Conservation (phyloP, 306 rosid genomes). For the Albizia julibrissin region DNA sequence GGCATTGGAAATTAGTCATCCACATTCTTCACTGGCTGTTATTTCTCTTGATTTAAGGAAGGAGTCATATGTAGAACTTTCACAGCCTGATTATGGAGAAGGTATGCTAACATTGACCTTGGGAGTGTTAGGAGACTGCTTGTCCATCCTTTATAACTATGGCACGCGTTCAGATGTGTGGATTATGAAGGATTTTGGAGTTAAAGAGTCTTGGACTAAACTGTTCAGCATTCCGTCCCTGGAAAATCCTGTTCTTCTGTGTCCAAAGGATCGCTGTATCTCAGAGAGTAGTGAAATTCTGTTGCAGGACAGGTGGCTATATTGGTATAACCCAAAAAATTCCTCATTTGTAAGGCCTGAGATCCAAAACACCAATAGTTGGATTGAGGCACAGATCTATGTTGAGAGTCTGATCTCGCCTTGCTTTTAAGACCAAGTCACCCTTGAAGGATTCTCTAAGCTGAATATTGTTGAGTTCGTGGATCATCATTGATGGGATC, state of each 20-base stretch:
- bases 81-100: slow-evolving; percentile 32
- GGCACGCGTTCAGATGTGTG: slow-evolving; percentile 20
- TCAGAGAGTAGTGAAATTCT: slow-evolving; percentile 38
- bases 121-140: slow-evolving; percentile 29
- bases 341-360: not conserved
- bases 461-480: not conserved
- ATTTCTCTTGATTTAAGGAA: slow-evolving; percentile 43
- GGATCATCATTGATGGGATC: slow-evolving; percentile 7
- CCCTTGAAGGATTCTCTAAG: not conserved
- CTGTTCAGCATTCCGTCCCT: slow-evolving; percentile 3
- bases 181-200: slow-evolving; percentile 46
- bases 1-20: not conserved
- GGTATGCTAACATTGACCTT: not conserved
- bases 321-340: slow-evolving; percentile 30
- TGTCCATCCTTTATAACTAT: slow-evolving; percentile 4
- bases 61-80: slow-evolving; percentile 33
- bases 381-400: not conserved
- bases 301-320: not conserved
- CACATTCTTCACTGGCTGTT: not conserved
- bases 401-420: slow-evolving; percentile 48
- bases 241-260: not conserved
- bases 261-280: not conserved
- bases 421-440: not conserved
- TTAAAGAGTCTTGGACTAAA: slow-evolving; percentile 44
- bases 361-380: not conserved